Conservation (phyloP, 257 asterid genomes). For the Ilex asprella region DNA sequence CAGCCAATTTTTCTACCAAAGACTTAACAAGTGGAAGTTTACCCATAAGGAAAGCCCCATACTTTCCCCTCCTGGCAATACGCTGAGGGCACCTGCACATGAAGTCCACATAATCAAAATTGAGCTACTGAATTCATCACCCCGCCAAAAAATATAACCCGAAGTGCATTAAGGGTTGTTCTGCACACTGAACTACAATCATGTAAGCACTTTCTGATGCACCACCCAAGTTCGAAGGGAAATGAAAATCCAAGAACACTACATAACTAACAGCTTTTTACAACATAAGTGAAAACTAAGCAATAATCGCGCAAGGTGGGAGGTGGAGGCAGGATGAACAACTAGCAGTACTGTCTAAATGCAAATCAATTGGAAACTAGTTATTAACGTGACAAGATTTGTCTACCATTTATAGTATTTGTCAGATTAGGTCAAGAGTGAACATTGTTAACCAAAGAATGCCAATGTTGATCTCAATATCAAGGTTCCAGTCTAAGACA, state of each 20-base stretch:
- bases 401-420: no score
- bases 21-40: slow-evolving; percentile 84
- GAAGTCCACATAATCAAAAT: background rate
- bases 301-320: no score
- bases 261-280: background rate
- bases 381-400: no score
- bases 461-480: no score
- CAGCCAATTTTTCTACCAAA: slow-evolving; percentile 67
- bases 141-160: slow-evolving; percentile 15
- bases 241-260: background rate
- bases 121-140: background rate
- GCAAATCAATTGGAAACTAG: no score
- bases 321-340: no score
- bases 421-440: no score
- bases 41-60: slow-evolving; percentile 98
- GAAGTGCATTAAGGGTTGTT: background rate
- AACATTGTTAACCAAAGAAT: no score
- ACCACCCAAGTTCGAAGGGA: background rate
- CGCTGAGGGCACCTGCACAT: slow-evolving; percentile 83
- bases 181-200: background rate
- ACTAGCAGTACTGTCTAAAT: no score
- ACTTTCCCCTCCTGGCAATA: slow-evolving; percentile 85
- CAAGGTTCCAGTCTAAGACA: no score
- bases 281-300: no score
- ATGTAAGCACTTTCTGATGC: background rate